These are phyloP conservation scores for Penicillium pancosmium DNA, from an alignment of 495 filamentous ascomycete genomes.

Conservation along the genomic window DNA sequence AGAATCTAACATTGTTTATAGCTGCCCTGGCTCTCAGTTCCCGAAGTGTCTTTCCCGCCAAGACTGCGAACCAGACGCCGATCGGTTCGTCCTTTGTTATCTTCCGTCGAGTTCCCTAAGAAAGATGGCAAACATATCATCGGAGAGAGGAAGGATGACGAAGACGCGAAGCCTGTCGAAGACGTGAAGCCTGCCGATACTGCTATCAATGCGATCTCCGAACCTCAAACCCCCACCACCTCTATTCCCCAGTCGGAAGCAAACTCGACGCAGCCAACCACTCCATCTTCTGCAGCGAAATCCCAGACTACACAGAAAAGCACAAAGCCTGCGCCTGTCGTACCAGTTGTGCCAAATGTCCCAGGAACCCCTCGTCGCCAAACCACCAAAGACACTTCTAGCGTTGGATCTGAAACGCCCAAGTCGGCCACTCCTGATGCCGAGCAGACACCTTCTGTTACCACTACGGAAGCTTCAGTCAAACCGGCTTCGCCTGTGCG, in stretches of 20 bases:
- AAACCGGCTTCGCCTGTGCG: conserved; percentile 46
- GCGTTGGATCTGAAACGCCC: conserved; percentile 40
- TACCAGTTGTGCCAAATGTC: conserved; percentile 66
- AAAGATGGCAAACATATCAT: conserved; percentile 38
- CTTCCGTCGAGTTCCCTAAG: conserved; percentile 52
- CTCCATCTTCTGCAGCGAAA: conserved; percentile 59
- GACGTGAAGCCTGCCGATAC: conserved; percentile 24
- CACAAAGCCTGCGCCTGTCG: conserved; percentile 55
- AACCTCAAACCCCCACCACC: conserved; percentile 68
- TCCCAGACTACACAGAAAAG: conserved; percentile 46
- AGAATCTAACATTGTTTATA: conserved; percentile 30
- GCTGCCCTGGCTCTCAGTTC: conserved; percentile 83
- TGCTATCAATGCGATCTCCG: conserved; percentile 44
- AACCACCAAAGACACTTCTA: conserved; percentile 41
- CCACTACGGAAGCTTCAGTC: conserved; percentile 27
- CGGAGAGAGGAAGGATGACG: conserved; percentile 22
- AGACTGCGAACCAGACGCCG: conserved; percentile 45
- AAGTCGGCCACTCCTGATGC: conserved; percentile 32
- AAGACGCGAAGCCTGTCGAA: conserved; percentile 20
- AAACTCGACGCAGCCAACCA: conserved; percentile 70
- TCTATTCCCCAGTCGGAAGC: conserved; percentile 67
- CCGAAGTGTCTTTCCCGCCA: conserved; percentile 66
- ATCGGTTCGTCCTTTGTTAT: conserved; percentile 39
- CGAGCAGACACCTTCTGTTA: conserved; percentile 21
- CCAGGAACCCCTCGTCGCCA: conserved; percentile 44